Evolutionary conservation across 257 asterid species (phyloP), one percentile per base, ranked within the genome.

Genomic region (Jacaranda mimosifolia): DNA sequence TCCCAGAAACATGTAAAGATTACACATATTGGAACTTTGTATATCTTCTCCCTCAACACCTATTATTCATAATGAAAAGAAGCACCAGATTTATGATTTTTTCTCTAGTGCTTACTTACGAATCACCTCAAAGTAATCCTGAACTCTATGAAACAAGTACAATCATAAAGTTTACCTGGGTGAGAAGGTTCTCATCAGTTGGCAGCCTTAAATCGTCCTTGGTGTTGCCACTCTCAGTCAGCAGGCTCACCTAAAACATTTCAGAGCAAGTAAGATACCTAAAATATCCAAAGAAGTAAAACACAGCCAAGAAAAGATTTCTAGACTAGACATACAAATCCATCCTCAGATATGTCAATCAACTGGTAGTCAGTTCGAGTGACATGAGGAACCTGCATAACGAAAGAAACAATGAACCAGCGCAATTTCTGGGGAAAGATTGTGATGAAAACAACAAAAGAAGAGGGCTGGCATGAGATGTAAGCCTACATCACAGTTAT

Each of bases 151-250:
- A 52, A 7, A 70, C 26, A n/a, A 17, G 60, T 52, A 52, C 12
- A 52, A 6, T 45, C 46, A 38, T 49, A 17, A 67, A 18, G 43
- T 13, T 46, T 52, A 84, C 88, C 88, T 65, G 86, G 42, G 76
- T 5, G 5, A 85, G 88, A 40, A 85, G 86, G 39, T 17, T 62
- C 40, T 85, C 86, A 38, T 85, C 88, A 63, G 82, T 82, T 19
- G 88, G 88, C 17, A 85, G 86, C 80, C 82, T 81, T 40, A 85
- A 68, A 40, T 85, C 88, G 79, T 85, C 88, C 75, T 85, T 85
- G 74, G 86, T 85, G 78, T 72, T 76, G 55, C 88, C 88, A 75
- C 57, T 85, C 18, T 83, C 86, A 49, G 84, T 83, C 82, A 83
- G 82, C 65, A 83, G 55, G 76, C 86, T 83, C 80, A 83, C 85